These are phyloP conservation scores for Avena sativa DNA, from an alignment of 176 grass and related monocot genomes.

Conservation along the genomic window DNA sequence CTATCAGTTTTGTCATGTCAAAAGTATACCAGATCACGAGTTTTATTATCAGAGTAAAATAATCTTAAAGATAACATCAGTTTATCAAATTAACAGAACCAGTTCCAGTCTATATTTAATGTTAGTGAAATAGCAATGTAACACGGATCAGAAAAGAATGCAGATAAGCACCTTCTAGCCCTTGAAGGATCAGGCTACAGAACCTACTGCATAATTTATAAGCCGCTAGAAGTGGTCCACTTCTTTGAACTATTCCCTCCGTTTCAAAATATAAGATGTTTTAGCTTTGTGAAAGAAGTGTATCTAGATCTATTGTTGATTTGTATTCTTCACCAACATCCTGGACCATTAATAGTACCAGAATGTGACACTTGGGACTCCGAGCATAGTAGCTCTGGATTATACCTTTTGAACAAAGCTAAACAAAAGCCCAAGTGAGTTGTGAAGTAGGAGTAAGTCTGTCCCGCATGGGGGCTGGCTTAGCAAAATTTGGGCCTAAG, in stretches of 20 bases:
- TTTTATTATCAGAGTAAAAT: background rate
- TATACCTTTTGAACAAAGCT: background rate
- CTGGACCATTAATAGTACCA: background rate
- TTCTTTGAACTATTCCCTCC: background rate
- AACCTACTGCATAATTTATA: background rate
- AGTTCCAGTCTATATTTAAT: background rate
- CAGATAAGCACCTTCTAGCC: background rate
- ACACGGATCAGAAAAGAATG: background rate
- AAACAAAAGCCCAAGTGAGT: background rate
- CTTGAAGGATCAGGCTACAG: background rate
- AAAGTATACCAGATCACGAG: background rate
- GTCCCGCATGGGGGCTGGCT: background rate
- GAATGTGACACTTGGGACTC: background rate
- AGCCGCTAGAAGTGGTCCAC: background rate
- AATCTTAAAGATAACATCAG: background rate
- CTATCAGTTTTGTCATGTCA: background rate
- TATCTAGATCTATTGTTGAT: background rate
- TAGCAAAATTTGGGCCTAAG: background rate
- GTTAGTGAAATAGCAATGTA: background rate
- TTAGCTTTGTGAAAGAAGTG: too few relatives aligned
- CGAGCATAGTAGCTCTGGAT: background rate
- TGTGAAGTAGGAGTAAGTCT: slow-evolving; percentile 2
- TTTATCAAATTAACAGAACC: background rate
- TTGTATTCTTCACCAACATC: background rate
- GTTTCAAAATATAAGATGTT: too few relatives aligned